Evolutionary conservation across 208 protist genomes (phyloP).

Genomic region (Trypanosoma avium): DNA sequence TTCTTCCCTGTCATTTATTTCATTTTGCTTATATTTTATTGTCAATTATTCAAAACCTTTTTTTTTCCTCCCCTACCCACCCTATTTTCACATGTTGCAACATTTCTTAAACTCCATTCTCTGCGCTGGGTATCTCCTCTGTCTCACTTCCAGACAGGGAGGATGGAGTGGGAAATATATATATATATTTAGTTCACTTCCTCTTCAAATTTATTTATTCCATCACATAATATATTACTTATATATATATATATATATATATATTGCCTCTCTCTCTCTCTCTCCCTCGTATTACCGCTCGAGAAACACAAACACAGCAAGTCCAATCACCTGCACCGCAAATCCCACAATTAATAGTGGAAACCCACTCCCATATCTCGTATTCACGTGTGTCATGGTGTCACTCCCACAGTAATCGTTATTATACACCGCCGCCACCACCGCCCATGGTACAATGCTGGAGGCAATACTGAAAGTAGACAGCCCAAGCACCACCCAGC

Average conservation of each 20-base stretch:
- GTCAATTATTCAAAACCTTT: too few species aligned
- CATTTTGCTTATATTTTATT: too few species aligned
- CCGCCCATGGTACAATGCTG: conserved; percentile 49
- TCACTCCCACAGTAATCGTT: conserved; percentile 51
- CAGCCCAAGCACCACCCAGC: conserved; percentile 32
- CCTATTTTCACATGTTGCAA: conserved; percentile 8
- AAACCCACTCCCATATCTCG: conserved; percentile 49
- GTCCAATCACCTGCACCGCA: conserved; percentile 37
- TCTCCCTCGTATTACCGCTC: conserved; percentile 30
- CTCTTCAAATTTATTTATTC: neutral
- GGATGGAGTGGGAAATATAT: too few species aligned
- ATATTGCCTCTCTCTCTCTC: neutral
- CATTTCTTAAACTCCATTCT: too few species aligned
- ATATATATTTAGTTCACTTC: too few species aligned
- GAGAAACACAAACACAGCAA: conserved; percentile 44
- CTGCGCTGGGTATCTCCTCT: too few species aligned
- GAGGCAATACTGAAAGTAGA: conserved; percentile 41
- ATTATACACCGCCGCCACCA: conserved; percentile 55
- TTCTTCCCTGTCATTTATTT: too few species aligned
- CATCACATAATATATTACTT: too few species aligned
- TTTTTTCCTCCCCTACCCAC: conserved; percentile 18
- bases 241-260: too few species aligned
- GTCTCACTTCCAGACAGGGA: too few species aligned
- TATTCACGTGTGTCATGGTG: conserved; percentile 29
- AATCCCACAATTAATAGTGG: conserved; percentile 47